Evolutionary conservation across 345 rosid species (phyloP).

Genomic region (Syzygium grande): DNA sequence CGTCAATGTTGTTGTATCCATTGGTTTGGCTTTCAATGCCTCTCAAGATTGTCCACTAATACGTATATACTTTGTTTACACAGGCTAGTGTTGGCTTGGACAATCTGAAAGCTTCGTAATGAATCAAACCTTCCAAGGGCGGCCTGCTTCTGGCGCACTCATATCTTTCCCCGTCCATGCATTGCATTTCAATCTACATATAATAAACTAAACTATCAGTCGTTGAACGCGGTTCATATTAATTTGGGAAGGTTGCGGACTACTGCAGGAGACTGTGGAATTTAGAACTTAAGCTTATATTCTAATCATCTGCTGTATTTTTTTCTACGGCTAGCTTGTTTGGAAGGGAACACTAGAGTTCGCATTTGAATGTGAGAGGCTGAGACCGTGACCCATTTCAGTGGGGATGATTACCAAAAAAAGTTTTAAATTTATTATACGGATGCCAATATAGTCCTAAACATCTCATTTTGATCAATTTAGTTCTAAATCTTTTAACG

Average conservation of each 20-base stretch:
- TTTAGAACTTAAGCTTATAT: not conserved
- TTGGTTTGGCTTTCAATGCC: not conserved
- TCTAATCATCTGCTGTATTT: not conserved
- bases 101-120: slow-evolving; percentile 72
- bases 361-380: not conserved
- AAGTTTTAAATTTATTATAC: too few species aligned
- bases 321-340: not conserved
- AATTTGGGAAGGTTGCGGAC: not conserved
- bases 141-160: not conserved
- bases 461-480: too few species aligned
- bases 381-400: not conserved
- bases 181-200: not conserved
- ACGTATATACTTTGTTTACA: not conserved
- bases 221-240: not conserved
- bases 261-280: not conserved
- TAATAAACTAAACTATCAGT: not conserved
- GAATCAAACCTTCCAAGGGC: not conserved
- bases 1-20: not conserved
- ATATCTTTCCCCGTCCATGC: not conserved
- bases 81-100: slow-evolving; percentile 91
- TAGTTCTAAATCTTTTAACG: too few species aligned
- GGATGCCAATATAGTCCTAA: too few species aligned
- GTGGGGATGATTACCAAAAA: too few species aligned
- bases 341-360: not conserved
- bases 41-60: not conserved